These are phyloP conservation scores for Vickermania ingenoplastis DNA, from an alignment of 208 protist species.

Conservation along the genomic window DNA sequence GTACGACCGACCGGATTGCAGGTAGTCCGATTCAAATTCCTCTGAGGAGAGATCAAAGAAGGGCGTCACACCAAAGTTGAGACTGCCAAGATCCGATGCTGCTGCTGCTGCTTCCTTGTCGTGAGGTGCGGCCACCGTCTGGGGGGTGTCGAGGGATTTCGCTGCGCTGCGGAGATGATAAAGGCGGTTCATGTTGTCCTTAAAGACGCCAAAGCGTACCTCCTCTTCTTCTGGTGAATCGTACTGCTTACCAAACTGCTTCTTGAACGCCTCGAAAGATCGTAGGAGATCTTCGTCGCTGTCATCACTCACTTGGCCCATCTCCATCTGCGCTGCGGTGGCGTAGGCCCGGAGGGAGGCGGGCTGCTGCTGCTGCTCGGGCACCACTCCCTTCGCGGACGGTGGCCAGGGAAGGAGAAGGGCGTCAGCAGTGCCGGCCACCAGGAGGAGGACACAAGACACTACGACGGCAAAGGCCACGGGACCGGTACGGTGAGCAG, in stretches of 20 bases:
- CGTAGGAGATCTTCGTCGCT: neutral
- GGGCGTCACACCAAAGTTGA: conserved; percentile 8
- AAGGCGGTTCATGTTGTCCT: conserved; percentile 24
- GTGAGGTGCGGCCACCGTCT: too few species aligned
- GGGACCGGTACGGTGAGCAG: too few species aligned
- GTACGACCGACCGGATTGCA: neutral
- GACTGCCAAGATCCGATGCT: conserved; percentile 36
- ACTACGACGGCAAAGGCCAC: too few species aligned
- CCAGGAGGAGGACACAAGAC: too few species aligned
- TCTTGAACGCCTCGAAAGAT: conserved; percentile 69
- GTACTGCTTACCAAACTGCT: conserved; percentile 54
- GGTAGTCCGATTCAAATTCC: conserved; percentile 10
- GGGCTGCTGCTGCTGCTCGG: too few species aligned
- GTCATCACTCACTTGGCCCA: neutral
- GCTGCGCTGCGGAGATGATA: neutral
- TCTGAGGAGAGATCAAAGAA: conserved; percentile 8
- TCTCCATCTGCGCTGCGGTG: conserved; percentile 7
- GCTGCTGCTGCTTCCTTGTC: neutral
- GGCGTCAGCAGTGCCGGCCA: too few species aligned
- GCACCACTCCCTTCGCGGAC: too few species aligned
- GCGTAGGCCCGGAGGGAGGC: too few species aligned
- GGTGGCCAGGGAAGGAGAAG: too few species aligned
- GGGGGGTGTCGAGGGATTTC: too few species aligned
- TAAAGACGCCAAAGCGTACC: conserved; percentile 41
- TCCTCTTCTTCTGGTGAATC: conserved; percentile 33